phyloP scores from a whole-genome alignment of 163 green algal species.

The Volvox carteri region DNA sequence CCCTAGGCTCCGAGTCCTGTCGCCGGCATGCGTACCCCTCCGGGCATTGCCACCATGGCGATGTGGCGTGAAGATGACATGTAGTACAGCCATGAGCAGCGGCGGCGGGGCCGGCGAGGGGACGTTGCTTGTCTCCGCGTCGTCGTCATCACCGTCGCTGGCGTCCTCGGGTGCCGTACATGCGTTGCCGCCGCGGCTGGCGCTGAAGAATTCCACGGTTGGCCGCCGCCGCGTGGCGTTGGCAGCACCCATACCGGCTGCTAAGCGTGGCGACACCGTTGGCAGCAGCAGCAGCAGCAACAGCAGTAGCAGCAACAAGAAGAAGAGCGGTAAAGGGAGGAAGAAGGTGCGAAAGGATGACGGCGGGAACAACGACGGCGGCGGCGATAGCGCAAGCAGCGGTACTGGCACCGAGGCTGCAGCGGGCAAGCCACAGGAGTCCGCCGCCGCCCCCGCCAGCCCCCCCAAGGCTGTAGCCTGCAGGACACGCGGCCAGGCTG shows the following conservation, averaged over 20 bases:
- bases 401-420: neutral
- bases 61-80: too few species aligned
- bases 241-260: neutral
- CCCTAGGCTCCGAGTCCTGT: too few species aligned
- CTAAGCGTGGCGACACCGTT: neutral
- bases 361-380: neutral
- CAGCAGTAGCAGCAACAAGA: neutral
- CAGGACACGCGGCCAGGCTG: neutral
- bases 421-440: neutral
- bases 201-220: neutral
- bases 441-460: neutral
- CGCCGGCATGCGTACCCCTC: too few species aligned
- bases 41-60: too few species aligned
- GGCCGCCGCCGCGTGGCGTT: neutral
- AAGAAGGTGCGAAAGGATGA: neutral
- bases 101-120: too few species aligned
- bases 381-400: neutral
- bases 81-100: too few species aligned
- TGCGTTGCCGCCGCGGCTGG: conserved; percentile 1
- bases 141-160: too few species aligned
- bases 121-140: too few species aligned
- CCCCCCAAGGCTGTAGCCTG: too few species aligned
- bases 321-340: neutral
- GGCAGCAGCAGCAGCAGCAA: conserved; percentile 4
- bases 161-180: too few species aligned